Evolutionary conservation across 441 rosid species (phyloP).

Genomic region (Kokia cookei): DNA sequence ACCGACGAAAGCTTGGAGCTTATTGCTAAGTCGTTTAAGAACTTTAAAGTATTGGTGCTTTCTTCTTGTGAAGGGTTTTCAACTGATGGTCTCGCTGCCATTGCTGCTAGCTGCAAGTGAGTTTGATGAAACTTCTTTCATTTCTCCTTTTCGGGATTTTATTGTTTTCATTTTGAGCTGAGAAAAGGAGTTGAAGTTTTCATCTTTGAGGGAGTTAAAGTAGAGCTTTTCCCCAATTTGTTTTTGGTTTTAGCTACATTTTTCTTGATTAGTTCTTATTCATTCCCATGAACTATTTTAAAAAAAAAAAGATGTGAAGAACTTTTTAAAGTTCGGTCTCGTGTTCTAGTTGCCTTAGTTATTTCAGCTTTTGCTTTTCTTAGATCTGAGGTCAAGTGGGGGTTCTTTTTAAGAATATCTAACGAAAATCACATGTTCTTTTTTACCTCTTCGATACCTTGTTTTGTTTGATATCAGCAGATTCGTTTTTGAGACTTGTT

Average conservation of each 20-base stretch:
- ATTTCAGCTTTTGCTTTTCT: conserved; percentile 2
- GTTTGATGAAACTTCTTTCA: neutral
- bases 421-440: conserved; percentile 14
- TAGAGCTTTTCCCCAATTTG: neutral
- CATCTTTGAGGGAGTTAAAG: neutral
- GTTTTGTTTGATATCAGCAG: neutral
- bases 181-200: neutral
- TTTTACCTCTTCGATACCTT: neutral
- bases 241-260: neutral
- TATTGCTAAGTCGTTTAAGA: conserved; percentile 65
- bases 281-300: neutral
- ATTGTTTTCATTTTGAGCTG: neutral
- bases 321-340: neutral
- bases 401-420: neutral
- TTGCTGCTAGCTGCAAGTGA: conserved; percentile 87
- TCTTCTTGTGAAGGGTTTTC: conserved; percentile 87
- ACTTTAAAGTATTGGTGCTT: conserved; percentile 64
- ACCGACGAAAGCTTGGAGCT: conserved; percentile 72
- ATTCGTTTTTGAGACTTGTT: neutral
- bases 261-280: neutral
- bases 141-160: neutral
- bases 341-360: neutral
- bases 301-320: neutral
- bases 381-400: conserved; percentile 14
- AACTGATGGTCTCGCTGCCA: conserved; percentile 81